Evolutionary conservation across 805 yeast species (phyloP), one percentile per base, ranked within the genome.

Genomic region (Peterozyma toletana): DNA sequence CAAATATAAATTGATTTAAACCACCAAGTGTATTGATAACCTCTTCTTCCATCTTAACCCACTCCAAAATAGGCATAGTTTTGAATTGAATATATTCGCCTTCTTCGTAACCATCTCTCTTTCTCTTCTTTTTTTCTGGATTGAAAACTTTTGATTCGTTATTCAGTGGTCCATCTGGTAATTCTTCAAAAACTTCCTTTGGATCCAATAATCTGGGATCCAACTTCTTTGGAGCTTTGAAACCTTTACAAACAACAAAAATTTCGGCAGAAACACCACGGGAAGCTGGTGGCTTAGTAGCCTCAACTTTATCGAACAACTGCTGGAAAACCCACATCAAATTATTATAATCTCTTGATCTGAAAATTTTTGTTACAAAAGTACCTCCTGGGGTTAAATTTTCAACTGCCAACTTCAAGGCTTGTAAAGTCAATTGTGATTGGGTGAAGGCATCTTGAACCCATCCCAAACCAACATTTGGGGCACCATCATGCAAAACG

Each of bases 381-480:
- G 93, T 87, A 53, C 99, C 99, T 42, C 96, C 96, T 11, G 86
- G 85, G 30, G 76, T 71, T 57, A 93, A 72, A 64, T 93, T 89
- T 65, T 93, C 99, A 11, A 83, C 96, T 1, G 99, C 99, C 48
- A 93, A 72, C 62, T 83, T 88, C 57, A 93, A 72, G 30, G 98
- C 96, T 68, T 90, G 96, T 53, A 93, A 70, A 30, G 96, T 95
- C 54, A 93, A 78, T 59, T 91, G 98, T 27, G 96, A 88, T 68
- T 93, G 99, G 1, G 98, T 88, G 67, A 87, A 93, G 1, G 99
- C 99, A 78, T 93, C 99, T 65, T 93, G 99, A 16, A 86, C 93
- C 99, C 99, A 93, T n/a, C 96, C 96, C 58, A 93, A 75, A 83
- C 99, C 99, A 55, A 93, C 98, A 59, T 93, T 93, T 30, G 99